These are phyloP conservation scores for Penicillium brasilianum DNA, from an alignment of 2,329 filamentous ascomycete genomes.

Conservation along the genomic window DNA sequence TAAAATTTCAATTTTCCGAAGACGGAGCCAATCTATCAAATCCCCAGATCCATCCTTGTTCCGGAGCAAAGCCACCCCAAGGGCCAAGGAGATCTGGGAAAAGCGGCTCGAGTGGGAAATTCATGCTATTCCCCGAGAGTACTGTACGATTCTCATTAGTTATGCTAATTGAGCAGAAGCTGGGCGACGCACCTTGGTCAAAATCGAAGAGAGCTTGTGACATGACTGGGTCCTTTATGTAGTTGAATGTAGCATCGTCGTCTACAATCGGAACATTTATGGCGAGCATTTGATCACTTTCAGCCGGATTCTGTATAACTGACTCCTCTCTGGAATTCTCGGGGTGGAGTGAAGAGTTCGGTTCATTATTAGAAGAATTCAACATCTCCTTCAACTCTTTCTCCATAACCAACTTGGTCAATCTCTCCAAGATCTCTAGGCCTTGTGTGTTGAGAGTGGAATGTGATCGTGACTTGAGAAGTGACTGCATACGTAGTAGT, in stretches of 20 bases:
- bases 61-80: conserved; percentile 19
- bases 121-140: conserved; percentile 4
- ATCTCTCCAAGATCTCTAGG: conserved; percentile 26
- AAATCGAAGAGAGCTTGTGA: conserved; percentile 28
- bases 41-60: conserved; percentile 34
- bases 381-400: conserved; percentile 31
- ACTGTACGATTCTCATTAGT: not conserved
- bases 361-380: not conserved
- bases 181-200: conserved; percentile 24
- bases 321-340: not conserved
- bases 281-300: not conserved
- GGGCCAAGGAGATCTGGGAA: conserved; percentile 9
- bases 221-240: conserved; percentile 24
- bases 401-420: conserved; percentile 28
- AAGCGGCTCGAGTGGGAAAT: conserved; percentile 4
- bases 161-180: too few relatives aligned
- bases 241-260: conserved; percentile 7
- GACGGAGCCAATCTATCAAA: conserved; percentile 15
- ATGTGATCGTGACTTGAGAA: conserved; percentile 18
- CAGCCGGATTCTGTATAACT: not conserved
- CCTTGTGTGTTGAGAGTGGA: conserved; percentile 29
- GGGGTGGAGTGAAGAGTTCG: not conserved
- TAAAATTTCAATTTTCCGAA: not conserved
- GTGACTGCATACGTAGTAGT: conserved; percentile 27
- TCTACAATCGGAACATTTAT: not conserved